Evolutionary conservation across 371 early-diverging fungal genomes (phyloP).

Genomic region (Lichtheimia hyalospora): DNA sequence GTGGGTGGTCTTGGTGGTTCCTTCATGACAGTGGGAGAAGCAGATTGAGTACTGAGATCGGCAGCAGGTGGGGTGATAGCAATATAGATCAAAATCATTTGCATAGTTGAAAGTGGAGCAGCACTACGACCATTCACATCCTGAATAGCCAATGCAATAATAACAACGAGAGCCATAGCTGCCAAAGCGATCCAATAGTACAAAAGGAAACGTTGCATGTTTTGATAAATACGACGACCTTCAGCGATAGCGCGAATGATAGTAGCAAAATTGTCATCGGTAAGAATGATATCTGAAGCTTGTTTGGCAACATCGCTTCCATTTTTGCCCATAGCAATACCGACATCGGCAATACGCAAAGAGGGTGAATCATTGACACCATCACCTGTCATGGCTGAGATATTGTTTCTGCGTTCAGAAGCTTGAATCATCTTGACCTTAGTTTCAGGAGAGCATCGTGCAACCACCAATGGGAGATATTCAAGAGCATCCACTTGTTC

Average conservation of each 20-base stretch:
- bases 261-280: slow-evolving; percentile 83
- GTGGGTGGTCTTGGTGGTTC: slow-evolving; percentile 73
- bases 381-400: slow-evolving; percentile 80
- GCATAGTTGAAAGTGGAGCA: slow-evolving; percentile 38
- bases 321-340: slow-evolving; percentile 85
- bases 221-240: slow-evolving; percentile 84
- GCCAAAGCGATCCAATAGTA: slow-evolving; percentile 65
- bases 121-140: slow-evolving; percentile 80
- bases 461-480: slow-evolving; percentile 85
- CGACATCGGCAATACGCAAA: slow-evolving; percentile 85
- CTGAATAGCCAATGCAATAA: slow-evolving; percentile 62
- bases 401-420: slow-evolving; percentile 69
- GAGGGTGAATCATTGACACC: slow-evolving; percentile 90
- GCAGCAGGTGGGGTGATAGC: slow-evolving; percentile 72
- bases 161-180: slow-evolving; percentile 42
- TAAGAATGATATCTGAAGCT: slow-evolving; percentile 83
- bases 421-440: slow-evolving; percentile 94
- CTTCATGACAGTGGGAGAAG: slow-evolving; percentile 74
- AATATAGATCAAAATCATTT: slow-evolving; percentile 30
- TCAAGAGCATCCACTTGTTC: slow-evolving; percentile 71
- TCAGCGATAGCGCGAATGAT: slow-evolving; percentile 79
- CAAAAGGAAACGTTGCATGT: slow-evolving; percentile 88
- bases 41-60: slow-evolving; percentile 75
- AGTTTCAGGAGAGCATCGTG: slow-evolving; percentile 90
- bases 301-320: slow-evolving; percentile 91